These are phyloP conservation scores for Colletotrichum musae DNA, from an alignment of 2,329 filamentous ascomycete species.

Conservation along the genomic window DNA sequence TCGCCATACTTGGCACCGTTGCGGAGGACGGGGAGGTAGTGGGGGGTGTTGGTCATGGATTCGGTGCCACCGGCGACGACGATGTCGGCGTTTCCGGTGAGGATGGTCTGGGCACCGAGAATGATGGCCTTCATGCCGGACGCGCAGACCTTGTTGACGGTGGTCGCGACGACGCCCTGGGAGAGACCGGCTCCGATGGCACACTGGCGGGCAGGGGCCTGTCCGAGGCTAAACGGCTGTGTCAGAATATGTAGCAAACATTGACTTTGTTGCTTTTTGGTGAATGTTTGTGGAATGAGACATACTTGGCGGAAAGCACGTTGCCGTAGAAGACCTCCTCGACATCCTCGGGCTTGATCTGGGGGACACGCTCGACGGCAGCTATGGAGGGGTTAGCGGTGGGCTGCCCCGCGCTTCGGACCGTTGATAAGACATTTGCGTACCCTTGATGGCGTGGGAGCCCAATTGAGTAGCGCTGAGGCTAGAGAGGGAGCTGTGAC, in stretches of 20 bases:
- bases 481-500: conserved; percentile 84
- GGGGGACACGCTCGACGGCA: conserved; percentile 87
- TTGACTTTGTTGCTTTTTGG: background rate
- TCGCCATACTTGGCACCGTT: conserved; percentile 95
- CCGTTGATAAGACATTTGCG: conserved; percentile 43
- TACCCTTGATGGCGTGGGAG: conserved; percentile 93
- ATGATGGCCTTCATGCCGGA: conserved; percentile 95
- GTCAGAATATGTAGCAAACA: conserved; percentile 5
- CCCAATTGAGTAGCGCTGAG: conserved; percentile 90
- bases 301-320: conserved; percentile 94
- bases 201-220: conserved; percentile 96
- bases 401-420: conserved; percentile 22
- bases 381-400: conserved; percentile 55
- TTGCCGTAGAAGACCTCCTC: conserved; percentile 99
- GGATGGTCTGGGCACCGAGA: conserved; percentile 95
- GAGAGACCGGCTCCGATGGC: conserved; percentile 89
- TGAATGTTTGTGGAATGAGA: conserved; percentile 19
- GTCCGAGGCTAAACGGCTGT: conserved; percentile 79
- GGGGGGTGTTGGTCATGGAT: conserved; percentile 98
- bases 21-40: conserved; percentile 92
- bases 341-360: conserved; percentile 89
- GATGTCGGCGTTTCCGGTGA: conserved; percentile 93
- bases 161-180: conserved; percentile 86
- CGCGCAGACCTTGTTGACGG: conserved; percentile 99
- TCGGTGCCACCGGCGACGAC: conserved; percentile 96